Conservation (phyloP, 2,329 filamentous ascomycete species). For the Sclerotinia minor region DNA sequence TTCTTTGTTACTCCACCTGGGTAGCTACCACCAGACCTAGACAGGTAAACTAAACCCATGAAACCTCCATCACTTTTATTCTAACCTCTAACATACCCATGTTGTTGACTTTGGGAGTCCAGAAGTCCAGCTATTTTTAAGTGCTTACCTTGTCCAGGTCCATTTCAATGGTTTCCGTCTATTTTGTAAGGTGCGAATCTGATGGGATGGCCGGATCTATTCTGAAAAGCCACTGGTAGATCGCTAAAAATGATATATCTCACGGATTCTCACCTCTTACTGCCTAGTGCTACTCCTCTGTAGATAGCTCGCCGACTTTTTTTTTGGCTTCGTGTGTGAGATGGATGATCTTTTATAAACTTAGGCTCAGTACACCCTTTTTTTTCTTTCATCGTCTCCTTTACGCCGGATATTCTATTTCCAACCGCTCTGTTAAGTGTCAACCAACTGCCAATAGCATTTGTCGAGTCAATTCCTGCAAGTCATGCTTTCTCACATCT, state of each 20-base stretch:
- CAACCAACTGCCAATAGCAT: neutral
- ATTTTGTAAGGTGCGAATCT: no score
- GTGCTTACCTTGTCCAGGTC: neutral
- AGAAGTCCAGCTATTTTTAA: neutral
- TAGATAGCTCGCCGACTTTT: neutral
- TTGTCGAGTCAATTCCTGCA: neutral
- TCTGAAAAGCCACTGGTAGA: slow-evolving; percentile 2
- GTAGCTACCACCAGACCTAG: no score
- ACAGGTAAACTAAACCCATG: neutral
- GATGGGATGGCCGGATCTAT: slow-evolving; percentile 4
- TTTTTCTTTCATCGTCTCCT: neutral
- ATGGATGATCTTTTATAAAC: neutral
- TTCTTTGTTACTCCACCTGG: neutral
- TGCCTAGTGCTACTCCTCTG: neutral
- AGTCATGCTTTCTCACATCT: neutral
- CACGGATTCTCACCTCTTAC: no score
- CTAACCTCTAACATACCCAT: slow-evolving; percentile 7
- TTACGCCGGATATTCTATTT: neutral
- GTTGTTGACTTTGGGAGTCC: neutral
- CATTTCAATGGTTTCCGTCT: neutral
- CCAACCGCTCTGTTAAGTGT: no score
- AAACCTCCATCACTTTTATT: neutral
- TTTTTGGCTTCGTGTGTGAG: neutral
- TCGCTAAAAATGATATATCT: neutral
- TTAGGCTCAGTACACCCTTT: neutral